Evolutionary conservation across 441 rosid species (phyloP), one percentile per base, ranked within the genome.

Genomic region (Corymbia citriodora): DNA sequence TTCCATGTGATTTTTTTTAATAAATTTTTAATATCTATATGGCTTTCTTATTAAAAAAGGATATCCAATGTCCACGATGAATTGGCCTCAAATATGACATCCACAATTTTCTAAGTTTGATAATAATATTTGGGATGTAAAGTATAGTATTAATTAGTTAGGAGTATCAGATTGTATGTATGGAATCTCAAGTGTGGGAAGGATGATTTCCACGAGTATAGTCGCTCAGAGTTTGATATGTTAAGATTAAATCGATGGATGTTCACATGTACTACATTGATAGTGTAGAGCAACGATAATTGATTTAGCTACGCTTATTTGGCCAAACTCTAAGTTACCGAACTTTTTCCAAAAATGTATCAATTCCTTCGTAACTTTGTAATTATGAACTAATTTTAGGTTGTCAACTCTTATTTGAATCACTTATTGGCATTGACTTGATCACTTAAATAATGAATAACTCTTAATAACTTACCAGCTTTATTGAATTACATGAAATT

Each of bases 401-500:
- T 7, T 18, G n/a, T 33, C 18, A 0, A 29, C 33, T n/a, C 33
- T 63, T 14, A 29, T 63, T 29, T 63, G 72, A 63, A 63, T 0
- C 72, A 63, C 72, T 14, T n/a, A 29, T 63, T 0, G 9, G 13
- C 17, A 23, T 63, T 7, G 70, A 63, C 12, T 63, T 13, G 72
- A 63, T 3, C 36, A 5, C 33, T 0, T 29, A 63, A 1, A 63
- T 63, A 63, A 29, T 9, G 16, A 63, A 29, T 12, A 8, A 27
- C 12, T 0, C 0, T 3, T 8, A n/a, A 65, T 14, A 65, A 65
- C 0, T 0, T 1, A 14, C 72, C 36, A 7, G n/a, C 36, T 14
- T 63, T 29, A n/a, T 1, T 65, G 18, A 65, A n/a, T 2, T 3
- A 65, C 14, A 65, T 14, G 33, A 65, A 65, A n/a, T 1, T 15